These are phyloP conservation scores for Talaromyces nanjingensis DNA, from an alignment of 495 filamentous ascomycete species.

Conservation along the genomic window DNA sequence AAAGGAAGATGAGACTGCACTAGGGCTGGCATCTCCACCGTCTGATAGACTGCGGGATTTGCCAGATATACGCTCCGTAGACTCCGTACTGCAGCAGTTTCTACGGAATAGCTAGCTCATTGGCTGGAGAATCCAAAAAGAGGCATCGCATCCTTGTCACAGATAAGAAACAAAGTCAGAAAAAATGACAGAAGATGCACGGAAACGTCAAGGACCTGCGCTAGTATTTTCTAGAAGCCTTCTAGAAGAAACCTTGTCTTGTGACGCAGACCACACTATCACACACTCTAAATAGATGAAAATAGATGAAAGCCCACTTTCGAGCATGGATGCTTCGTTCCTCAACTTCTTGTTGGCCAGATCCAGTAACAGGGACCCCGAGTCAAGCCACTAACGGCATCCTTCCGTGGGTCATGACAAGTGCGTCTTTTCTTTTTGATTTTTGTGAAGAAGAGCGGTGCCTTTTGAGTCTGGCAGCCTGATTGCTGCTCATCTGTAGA, in stretches of 20 bases:
- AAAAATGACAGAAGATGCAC: background rate
- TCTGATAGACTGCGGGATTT: background rate
- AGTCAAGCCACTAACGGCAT: conserved; percentile 1
- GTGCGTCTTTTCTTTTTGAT: background rate
- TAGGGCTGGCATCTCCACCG: background rate
- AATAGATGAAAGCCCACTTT: background rate
- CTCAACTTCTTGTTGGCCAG: background rate
- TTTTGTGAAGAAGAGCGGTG: background rate
- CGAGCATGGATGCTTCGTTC: background rate
- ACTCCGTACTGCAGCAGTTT: background rate
- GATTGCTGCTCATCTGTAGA: background rate
- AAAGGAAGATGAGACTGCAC: background rate
- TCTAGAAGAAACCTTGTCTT: conserved; percentile 4
- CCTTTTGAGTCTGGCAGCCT: background rate
- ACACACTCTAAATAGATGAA: background rate
- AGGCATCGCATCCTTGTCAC: background rate
- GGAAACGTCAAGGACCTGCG: background rate
- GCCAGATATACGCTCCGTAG: background rate
- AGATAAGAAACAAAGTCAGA: background rate
- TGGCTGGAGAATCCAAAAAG: background rate
- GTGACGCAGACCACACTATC: background rate
- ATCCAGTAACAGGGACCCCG: background rate
- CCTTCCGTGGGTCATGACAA: background rate
- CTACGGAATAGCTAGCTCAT: background rate
- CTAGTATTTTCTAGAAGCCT: conserved; percentile 4